Conservation (phyloP, 2,329 filamentous ascomycete genomes). For the Cladobotryum protrusum region DNA sequence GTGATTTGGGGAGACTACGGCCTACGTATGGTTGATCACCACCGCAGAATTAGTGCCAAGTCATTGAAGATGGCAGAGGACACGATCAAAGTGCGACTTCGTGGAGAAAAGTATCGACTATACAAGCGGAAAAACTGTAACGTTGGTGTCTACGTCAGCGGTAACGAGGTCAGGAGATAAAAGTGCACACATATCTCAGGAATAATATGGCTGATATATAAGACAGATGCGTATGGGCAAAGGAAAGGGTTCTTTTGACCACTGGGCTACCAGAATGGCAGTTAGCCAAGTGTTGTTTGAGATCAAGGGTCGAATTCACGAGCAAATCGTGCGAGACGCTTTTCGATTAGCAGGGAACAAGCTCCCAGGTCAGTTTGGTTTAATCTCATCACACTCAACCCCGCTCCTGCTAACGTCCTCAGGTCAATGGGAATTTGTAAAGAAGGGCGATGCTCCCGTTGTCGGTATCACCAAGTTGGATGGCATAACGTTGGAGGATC, state of each 20-base stretch:
- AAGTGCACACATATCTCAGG: too few species aligned
- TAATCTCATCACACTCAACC: not conserved
- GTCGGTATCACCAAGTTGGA: constrained; percentile 91
- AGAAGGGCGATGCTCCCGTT: constrained; percentile 81
- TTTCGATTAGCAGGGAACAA: constrained; percentile 93
- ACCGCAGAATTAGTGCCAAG: constrained; percentile 79
- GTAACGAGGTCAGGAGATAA: constrained; percentile 67
- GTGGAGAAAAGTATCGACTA: constrained; percentile 86
- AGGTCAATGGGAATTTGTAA: constrained; percentile 89
- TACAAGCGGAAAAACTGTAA: constrained; percentile 91
- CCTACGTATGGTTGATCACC: constrained; percentile 86
- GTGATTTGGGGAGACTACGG: constrained; percentile 96
- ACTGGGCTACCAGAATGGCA: constrained; percentile 86
- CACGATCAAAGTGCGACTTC: constrained; percentile 79
- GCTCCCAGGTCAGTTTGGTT: constrained; percentile 64
- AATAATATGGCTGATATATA: not conserved
- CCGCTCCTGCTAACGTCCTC: not conserved
- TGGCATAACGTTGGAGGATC: constrained; percentile 72
- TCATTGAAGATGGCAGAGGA: constrained; percentile 90
- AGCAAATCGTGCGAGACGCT: constrained; percentile 88
- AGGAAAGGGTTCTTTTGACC: constrained; percentile 94
- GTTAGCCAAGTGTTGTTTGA: constrained; percentile 92
- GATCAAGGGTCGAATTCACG: constrained; percentile 84
- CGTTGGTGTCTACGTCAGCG: constrained; percentile 89
- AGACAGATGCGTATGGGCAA: constrained; percentile 89